Evolutionary conservation across 2,329 filamentous ascomycete species (phyloP), one percentile per base, ranked within the genome.

Genomic region (Endoconidiophora laricicola): DNA sequence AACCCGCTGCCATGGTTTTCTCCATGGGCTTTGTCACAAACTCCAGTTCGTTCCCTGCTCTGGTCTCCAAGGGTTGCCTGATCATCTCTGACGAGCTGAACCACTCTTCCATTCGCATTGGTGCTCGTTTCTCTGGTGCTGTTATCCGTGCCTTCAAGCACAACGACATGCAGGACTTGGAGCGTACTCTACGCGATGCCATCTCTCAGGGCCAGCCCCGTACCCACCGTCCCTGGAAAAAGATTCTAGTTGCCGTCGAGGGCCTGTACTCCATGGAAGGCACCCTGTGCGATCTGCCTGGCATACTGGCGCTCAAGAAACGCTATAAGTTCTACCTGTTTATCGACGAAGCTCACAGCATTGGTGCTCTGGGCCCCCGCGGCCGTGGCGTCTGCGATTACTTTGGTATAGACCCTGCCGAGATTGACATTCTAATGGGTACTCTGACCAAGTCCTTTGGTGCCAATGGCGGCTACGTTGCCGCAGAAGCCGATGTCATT

Each of bases 11-110:
- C 24, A 95, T 95, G 81, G 81, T 98, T 48, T 96, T 96, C 69
- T 95, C 90, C 22, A 98, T 98, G 91, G 91, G 91, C 33, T 98
- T 94, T 62, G 87, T 88, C 55, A 98, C 91, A 56, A 98, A 98
- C 61, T 83, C 90, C 26, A 86, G 83, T 56, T 79, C 88, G 14
- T 96, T 98, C 71, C 86, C 90, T 2, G 87, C 88, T 36, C 72
- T 98, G 40, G 85, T 94, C 49, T 82, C 83, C 59, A 96, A 94
- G 68, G 91, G 91, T 54, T 93, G 84, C 60, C 74, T 98, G 48
- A 83, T 98, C 62, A 84, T 98, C 58, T 96, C 90, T 0, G 91
- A 98, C 64, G 91, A 98, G 66, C 73, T 98, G 51, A 98, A 98
- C 67, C 91, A 98, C 66, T 86, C 91, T 37, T 98, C 91, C 0